Base-by-base conservation (phyloP, 1,284 basidiomycete species). In the Pseudozyma sp. region DNA sequence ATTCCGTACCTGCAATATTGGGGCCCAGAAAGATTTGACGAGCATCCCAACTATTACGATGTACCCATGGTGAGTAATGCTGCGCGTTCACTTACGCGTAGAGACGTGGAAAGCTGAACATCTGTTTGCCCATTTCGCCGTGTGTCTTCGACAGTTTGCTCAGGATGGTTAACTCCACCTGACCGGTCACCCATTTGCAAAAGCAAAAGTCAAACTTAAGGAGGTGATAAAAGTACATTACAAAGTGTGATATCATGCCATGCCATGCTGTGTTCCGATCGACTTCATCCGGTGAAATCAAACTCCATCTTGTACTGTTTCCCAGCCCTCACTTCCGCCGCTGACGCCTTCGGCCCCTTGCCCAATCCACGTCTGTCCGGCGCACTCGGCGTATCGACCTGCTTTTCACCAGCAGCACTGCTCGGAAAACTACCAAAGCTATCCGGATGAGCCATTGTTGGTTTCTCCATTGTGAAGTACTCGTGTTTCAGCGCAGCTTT, bases 341-440 rank as follows among this genome's bases (percentile, higher is more conserved):
- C 40, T 42, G 16, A 37, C 35, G 11, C 34, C n/a, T 10, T 45
- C 30, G 7, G 9, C 17, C 34, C 16, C 29, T 54, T 7, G 8
- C 13, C 17, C 24, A 19, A 6, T 7, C 7, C 30, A 7, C 17
- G 34, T 11, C 29, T 42, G 33, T 58, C 50, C 9, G 65, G 59
- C 16, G 55, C 59, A 29, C 55, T 48, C 0, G 60, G 60, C 33
- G 48, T 52, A 4, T 46, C 48, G 3, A 35, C 4, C 14, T 42
- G 16, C 13, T 14, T 93, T 86, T 99, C 97, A 24, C 97, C 97
- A 4, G 94, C 94, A n/a, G 97, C 97, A 19, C 92, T 89, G 43
- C 93, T 95, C 16, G 97, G 97, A 85, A 99, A 99, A 2, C 93
- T 96, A 2, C 93, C 90, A 85, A 99, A 99, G 56, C 96, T 87